phyloP scores from a whole-genome alignment of 768 basidiomycete genomes.

The Grammothele lineata region DNA sequence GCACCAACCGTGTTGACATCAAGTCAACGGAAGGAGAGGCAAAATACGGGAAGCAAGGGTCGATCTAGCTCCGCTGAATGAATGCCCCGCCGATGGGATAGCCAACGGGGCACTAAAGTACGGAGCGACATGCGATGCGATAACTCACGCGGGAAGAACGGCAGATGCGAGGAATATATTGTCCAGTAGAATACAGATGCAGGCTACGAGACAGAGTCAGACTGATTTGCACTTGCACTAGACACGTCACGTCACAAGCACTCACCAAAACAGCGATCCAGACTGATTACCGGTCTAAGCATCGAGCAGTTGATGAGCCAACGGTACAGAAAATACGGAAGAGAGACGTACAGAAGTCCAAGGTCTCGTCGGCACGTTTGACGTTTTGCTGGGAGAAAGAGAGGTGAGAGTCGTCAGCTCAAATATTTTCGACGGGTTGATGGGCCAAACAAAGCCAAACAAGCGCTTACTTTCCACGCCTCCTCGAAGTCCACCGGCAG shows the following conservation, averaged over 20 bases:
- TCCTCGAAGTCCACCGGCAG: slow-evolving; percentile 97
- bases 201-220: slow-evolving; percentile 19
- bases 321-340: not conserved
- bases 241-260: slow-evolving; percentile 25
- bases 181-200: slow-evolving; percentile 34
- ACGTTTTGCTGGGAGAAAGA: slow-evolving; percentile 76
- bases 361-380: slow-evolving; percentile 93
- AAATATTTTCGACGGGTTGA: slow-evolving; percentile 21
- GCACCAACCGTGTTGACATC: slow-evolving; percentile 21
- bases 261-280: slow-evolving; percentile 29
- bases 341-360: slow-evolving; percentile 78
- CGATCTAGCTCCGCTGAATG: slow-evolving; percentile 84
- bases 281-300: slow-evolving; percentile 38
- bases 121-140: slow-evolving; percentile 38
- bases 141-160: not conserved
- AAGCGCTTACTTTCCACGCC: slow-evolving; percentile 90
- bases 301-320: too few species aligned
- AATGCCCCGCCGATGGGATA: slow-evolving; percentile 56
- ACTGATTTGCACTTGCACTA: slow-evolving; percentile 1
- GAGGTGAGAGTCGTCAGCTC: slow-evolving; percentile 19
- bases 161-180: slow-evolving; percentile 24
- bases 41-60: slow-evolving; percentile 33
- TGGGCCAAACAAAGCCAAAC: slow-evolving; percentile 49
- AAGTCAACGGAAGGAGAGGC: slow-evolving; percentile 29
- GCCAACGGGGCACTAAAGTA: slow-evolving; percentile 83